Evolutionary conservation across 441 rosid genomes (phyloP), one percentile per base, ranked within the genome.

Genomic region (Arabidopsis hybrid): DNA sequence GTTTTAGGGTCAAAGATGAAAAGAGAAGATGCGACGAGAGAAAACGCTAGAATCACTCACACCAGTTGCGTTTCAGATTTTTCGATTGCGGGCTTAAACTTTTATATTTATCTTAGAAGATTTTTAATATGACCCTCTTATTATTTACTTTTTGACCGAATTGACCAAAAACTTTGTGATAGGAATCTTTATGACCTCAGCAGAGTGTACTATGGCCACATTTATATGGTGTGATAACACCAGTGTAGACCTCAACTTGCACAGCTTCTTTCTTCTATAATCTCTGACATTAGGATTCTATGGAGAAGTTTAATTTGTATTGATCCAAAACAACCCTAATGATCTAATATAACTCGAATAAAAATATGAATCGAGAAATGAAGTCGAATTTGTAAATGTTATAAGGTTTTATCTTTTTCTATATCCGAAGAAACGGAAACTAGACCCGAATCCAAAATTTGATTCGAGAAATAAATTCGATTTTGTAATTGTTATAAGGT

Each of bases 31-130:
- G 34, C 35, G 36, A 34, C 26, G 8, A 46, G 29, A 59, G 55
- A 36, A 32, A 47, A 36, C 59, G 74, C 59, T 47, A 59, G 16
- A 47, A 69, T 13, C 38, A 35, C 3, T n/a, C 49, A 43, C 16
- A 4, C 26, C 10, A 46, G 69, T 34, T n/a, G 58, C 57, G 57
- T 34, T 65, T 31, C 51, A 14, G 21, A 14, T 14, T 46, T 46
- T 46, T 31, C 50, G 1, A 9, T 32, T 11, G 45, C 56, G 26
- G n/a, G 35, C 47, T 32, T 10, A 14, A 39, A 12, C 4, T 43
- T 45, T 69, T 34, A 16, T 8, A 16, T 56, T 31, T 18, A 7
- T 43, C 4, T 69, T 11, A 1, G 6, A 8, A 40, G 42, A 31
- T 55, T 67, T 42, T 10, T 1, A 6, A 55, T 55, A 31, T 8